phyloP scores from a whole-genome alignment of 2,329 filamentous ascomycete genomes.

The Claviceps arundinis region DNA sequence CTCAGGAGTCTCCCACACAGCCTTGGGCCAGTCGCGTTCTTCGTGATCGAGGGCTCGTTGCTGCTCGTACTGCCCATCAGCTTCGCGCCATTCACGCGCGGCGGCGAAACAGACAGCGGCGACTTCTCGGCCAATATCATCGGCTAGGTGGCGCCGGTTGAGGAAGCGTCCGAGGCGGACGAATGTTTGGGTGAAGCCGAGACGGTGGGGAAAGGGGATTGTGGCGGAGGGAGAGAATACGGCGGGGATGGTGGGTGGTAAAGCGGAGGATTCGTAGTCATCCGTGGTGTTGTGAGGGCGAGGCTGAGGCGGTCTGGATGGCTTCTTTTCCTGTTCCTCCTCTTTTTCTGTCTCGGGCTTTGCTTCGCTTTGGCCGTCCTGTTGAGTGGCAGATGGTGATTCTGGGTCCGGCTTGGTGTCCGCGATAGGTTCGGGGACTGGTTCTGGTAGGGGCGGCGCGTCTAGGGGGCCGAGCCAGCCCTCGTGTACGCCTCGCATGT shows the following conservation, averaged over 20 bases:
- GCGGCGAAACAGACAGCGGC: slow-evolving; percentile 66
- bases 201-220: slow-evolving; percentile 73
- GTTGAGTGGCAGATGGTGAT: slow-evolving; percentile 8
- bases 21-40: slow-evolving; percentile 76
- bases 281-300: slow-evolving; percentile 60
- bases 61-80: slow-evolving; percentile 25
- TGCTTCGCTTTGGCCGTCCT: slow-evolving; percentile 14
- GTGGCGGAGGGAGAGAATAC: slow-evolving; percentile 61
- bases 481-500: slow-evolving; percentile 83
- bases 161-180: slow-evolving; percentile 79
- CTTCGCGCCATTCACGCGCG: slow-evolving; percentile 35
- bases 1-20: slow-evolving; percentile 41
- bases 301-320: slow-evolving; percentile 47
- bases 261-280: slow-evolving; percentile 54
- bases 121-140: slow-evolving; percentile 75
- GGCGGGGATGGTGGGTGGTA: slow-evolving; percentile 53
- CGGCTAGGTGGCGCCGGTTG: slow-evolving; percentile 71
- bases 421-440: slow-evolving; percentile 11
- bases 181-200: slow-evolving; percentile 85
- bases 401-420: slow-evolving; percentile 10
- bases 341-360: slow-evolving; percentile 26
- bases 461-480: slow-evolving; percentile 86
- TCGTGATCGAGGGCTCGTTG: slow-evolving; percentile 52
- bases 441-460: slow-evolving; percentile 32
- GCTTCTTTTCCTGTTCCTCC: slow-evolving; percentile 32